Base-by-base conservation (phyloP, 2,329 filamentous ascomycete genomes). In the Arthroderma sp. region DNA sequence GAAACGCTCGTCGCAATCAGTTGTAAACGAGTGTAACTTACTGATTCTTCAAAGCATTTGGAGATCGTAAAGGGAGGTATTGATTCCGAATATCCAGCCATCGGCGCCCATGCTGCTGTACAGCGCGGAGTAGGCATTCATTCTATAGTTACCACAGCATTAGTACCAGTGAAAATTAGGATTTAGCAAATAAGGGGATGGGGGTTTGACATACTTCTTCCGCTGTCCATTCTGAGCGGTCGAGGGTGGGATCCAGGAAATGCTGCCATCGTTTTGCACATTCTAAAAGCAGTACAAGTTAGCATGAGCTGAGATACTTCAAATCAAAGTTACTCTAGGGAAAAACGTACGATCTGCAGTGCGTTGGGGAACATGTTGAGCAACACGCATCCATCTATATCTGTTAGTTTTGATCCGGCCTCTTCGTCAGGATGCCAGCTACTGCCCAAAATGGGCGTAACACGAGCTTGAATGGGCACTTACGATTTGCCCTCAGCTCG, bases 181-280 rank as follows among this genome's bases (percentile, higher is more conserved):
- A 38, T 21, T 53, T 35, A 7, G 7, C 25, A 21, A 21, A 8
- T 3, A 3, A 19, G 7, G 1, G 7, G n/a, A n/a, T 9, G 19
- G 23, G 17, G n/a, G n/a, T n/a, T 23, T 11, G 21, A 4, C 54
- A 15, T 44, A 55, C 54, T 15, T 55, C 54, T 6, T 44, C 54
- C n/a, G 13, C 13, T 13, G 54, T 28, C 54, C 54, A 55, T 44
- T 55, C 54, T 21, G 37, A 41, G 19, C 54, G 54, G 33, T 55
- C 54, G 7, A 55, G 54, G 17, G 37, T 21, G 19, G 54, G 54
- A 19, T 55, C 54, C 38, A 55, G 23, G 23, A 43, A 55, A 41
- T 55, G 54, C 15, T 41, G 37, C 54, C 54, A 55, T 31, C 54
- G 54, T 55, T 55, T 55, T 21, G 54, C 54, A 33, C 54, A 55